phyloP scores from a whole-genome alignment of 176 grass and related monocot species.

The Thinopyrum elongatum region DNA sequence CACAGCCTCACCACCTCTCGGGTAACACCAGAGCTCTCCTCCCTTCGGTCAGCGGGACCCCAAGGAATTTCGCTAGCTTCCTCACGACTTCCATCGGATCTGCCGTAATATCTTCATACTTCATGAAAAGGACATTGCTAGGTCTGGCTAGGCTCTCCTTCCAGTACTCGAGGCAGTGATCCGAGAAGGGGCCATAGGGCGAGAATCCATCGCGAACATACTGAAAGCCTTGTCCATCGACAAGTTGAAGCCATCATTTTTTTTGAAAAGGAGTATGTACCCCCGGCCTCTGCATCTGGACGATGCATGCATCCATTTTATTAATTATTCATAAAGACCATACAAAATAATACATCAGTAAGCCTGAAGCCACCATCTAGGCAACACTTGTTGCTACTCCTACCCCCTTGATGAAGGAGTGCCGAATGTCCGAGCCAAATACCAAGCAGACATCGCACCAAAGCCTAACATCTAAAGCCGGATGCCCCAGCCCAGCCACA shows the following conservation, averaged over 20 bases:
- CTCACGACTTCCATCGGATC: background rate
- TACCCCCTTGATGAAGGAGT: no score
- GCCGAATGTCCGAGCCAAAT: no score
- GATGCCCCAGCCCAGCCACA: no score
- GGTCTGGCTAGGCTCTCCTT: background rate
- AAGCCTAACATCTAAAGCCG: no score
- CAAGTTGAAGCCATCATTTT: background rate
- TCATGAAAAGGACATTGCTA: background rate
- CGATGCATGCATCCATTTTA: no score
- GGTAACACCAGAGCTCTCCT: background rate
- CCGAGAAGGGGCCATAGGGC: background rate
- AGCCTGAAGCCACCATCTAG: no score
- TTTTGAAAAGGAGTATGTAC: no score
- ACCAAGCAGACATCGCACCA: no score
- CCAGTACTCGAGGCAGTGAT: conserved; percentile 20
- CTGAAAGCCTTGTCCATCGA: background rate
- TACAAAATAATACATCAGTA: no score
- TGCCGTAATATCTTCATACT: background rate
- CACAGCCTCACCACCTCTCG: background rate
- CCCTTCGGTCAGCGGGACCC: background rate
- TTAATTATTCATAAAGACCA: no score
- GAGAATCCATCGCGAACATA: conserved; percentile 8
- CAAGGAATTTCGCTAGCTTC: background rate
- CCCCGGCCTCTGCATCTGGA: no score
- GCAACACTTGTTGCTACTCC: no score